Evolutionary conservation across 306 rosid genomes (phyloP), one percentile per base, ranked within the genome.

Genomic region (Quercus aquifolioides): DNA sequence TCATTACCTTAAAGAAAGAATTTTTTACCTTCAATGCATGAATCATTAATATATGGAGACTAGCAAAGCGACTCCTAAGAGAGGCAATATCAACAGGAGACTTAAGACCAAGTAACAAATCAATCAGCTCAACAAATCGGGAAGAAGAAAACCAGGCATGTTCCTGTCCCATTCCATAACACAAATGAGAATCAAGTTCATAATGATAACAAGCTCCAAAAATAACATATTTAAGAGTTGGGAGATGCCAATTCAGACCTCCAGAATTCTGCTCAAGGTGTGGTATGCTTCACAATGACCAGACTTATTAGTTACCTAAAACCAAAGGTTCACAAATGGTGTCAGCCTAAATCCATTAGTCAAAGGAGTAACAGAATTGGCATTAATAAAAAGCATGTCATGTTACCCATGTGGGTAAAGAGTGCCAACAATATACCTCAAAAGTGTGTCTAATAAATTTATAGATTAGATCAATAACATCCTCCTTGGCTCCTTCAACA

Each of bases 391-490:
- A 85, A 85, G 7, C 76, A 57, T 23, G 55, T 3, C 54, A 41
- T 41, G 12, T 41, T 8, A 8, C 46, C 12, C 64, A 67, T 33
- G 38, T 20, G 74, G 46, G 31, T 56, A 74, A 13, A 33, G 65
- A 67, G 78, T 30, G 51, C 33, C 23, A 54, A 75, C 76, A 79
- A 78, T 63, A 74, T 89, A 94, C 99, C 99, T 87, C 80, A 84
- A 92, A 89, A 7, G 92, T 85, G 30, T 83, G 65, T 65, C 63
- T 80, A 51, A 88, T 78, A 78, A 91, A 84, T 65, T 74, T 82
- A 87, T 85, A 95, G 69, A 95, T 88, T 23, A 84, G 81, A 86
- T 90, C 91, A 85, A 91, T 70, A 78, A 95, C 86, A 87, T 90
- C 88, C 76, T 86, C 91, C 49, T 86, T 77, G 69, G 95, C 99